phyloP scores from a whole-genome alignment of 106 monocot species.

The Acorus gramineus region DNA sequence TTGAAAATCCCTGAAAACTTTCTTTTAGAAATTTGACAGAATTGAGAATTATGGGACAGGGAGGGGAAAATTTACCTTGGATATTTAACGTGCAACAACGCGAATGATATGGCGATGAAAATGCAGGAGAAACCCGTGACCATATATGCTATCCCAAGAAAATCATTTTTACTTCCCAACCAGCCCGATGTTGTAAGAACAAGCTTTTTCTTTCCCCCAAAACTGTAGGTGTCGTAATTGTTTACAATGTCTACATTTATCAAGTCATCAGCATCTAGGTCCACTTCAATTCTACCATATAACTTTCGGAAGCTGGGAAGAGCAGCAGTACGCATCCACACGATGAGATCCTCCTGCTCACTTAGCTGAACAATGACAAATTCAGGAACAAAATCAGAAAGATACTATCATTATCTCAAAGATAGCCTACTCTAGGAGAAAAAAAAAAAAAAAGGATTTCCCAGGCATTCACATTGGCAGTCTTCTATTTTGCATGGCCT shows the following conservation, averaged over 20 bases:
- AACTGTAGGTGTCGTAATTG: conserved; percentile 87
- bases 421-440: no score
- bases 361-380: conserved; percentile 34
- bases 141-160: conserved; percentile 70
- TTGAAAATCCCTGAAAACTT: no score
- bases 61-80: conserved; percentile 42
- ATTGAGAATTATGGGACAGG: no score
- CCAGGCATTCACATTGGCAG: no score
- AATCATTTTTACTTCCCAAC: conserved; percentile 83
- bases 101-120: conserved; percentile 46
- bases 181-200: conserved; percentile 68
- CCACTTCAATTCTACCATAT: conserved; percentile 78
- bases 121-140: conserved; percentile 43
- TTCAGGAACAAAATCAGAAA: no score
- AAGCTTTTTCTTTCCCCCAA: conserved; percentile 76
- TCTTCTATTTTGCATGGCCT: no score
- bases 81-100: conserved; percentile 75
- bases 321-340: conserved; percentile 87
- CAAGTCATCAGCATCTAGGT: conserved; percentile 41
- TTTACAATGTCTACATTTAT: conserved; percentile 47
- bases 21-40: no score
- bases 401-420: no score
- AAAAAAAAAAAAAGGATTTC: no score
- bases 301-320: conserved; percentile 86
- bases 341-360: conserved; percentile 84